Conservation (phyloP, 2,329 filamentous ascomycete genomes). For the Didymosphaeria variabile region DNA sequence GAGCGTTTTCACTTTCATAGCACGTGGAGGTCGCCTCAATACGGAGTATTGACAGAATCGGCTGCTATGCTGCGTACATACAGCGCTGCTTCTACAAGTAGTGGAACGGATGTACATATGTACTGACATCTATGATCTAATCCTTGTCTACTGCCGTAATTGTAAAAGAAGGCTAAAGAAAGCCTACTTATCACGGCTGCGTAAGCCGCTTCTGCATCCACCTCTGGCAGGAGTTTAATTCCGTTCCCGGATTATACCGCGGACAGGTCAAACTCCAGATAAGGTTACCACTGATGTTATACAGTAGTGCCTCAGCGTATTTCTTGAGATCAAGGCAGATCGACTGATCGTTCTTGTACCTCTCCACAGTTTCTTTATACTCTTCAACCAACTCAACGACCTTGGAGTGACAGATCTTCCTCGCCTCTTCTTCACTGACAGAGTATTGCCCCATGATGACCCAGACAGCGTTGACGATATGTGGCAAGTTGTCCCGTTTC, state of each 20-base stretch:
- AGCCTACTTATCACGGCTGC: too few species aligned
- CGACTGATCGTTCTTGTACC: neutral
- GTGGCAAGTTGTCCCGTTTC: constrained; percentile 17
- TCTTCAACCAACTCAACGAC: neutral
- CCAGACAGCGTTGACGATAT: constrained; percentile 51
- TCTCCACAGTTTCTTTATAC: neutral
- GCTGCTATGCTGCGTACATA: too few species aligned
- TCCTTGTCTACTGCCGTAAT: too few species aligned
- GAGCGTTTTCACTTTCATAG: too few species aligned
- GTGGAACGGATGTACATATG: too few species aligned
- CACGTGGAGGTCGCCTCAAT: too few species aligned
- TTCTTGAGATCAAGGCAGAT: neutral
- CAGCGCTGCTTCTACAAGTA: too few species aligned
- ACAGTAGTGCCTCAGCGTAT: neutral
- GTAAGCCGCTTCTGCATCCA: too few species aligned
- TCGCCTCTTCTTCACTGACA: constrained; percentile 28
- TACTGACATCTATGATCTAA: too few species aligned
- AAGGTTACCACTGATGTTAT: neutral
- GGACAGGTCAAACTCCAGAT: neutral
- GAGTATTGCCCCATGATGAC: constrained; percentile 43
- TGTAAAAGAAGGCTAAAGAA: too few species aligned
- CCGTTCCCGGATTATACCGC: neutral
- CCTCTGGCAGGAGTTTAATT: too few species aligned
- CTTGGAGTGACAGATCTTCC: neutral
- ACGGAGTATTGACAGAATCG: too few species aligned